Percentiles rank a stretch among this genome's conserved stretches.
These are phyloP conservation scores for Cryptococcus sp. DNA, from an alignment of 1,284 basidiomycete genomes.

Conservation along the genomic window DNA sequence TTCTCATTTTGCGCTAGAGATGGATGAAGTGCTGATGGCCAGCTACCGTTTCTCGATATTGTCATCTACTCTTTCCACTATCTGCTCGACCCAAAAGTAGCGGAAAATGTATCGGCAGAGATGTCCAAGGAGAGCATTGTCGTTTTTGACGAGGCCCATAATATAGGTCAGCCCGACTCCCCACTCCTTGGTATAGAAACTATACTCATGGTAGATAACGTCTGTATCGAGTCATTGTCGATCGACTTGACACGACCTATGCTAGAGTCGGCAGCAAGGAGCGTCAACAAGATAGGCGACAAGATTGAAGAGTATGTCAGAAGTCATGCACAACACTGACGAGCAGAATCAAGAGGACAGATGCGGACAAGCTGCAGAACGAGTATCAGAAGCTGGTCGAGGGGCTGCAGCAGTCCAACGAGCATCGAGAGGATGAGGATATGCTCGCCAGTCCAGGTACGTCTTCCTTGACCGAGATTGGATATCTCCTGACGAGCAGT, in stretches of 20 bases:
- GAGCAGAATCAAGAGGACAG: conserved; percentile 81
- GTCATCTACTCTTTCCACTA: conserved; percentile 99
- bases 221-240: conserved; percentile 96
- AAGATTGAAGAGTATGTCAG: conserved; percentile 81
- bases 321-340: not conserved
- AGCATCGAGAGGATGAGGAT: conserved; percentile 61
- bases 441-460: conserved; percentile 85
- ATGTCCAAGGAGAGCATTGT: conserved; percentile 97
- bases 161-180: conserved; percentile 67
- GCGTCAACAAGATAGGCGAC: conserved; percentile 79
- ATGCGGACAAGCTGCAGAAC: conserved; percentile 89
- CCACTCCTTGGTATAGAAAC: not conserved
- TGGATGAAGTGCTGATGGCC: not conserved
- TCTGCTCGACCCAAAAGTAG: conserved; percentile 96
- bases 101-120: conserved; percentile 97
- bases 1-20: too few species aligned
- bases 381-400: conserved; percentile 97
- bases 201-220: conserved; percentile 64
- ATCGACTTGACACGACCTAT: conserved; percentile 98
- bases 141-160: conserved; percentile 99
- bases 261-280: conserved; percentile 89
- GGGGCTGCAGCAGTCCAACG: conserved; percentile 74
- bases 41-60: conserved; percentile 90
- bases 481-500: conserved; percentile 52
- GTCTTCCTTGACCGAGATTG: conserved; percentile 9